Evolutionary conservation across 129 eudicot species (phyloP), one percentile per base, ranked within the genome.

Genomic region (Chrysanthemum makinoi): DNA sequence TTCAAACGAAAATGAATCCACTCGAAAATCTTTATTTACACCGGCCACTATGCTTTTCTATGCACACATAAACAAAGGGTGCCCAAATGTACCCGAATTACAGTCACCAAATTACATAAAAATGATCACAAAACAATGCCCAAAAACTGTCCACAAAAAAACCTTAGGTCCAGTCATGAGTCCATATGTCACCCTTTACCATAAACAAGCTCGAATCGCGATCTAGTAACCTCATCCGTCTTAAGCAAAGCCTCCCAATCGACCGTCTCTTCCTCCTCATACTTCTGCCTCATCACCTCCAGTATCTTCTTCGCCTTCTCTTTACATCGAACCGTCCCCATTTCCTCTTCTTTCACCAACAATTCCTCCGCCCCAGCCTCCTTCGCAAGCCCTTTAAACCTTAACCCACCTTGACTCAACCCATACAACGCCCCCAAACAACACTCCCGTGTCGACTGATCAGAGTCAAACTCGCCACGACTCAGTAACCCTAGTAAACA

Each of bases 301-400:
- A 91, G 48, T 8, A 91, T 68, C 80, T 67, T 80, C 79, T 84
- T 68, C 4, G 70, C 92, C 59, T 88, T 91, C 62, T 69, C 86
- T 64, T 66, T 82, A 0, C 79, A 77, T 15, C 85, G 68, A 43
- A 75, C 84, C 1, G 81, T 80, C 10, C 79, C 84, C 2, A 3
- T 69, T 24, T 76, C 85, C 74, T 52, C 86, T 62, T 72, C 80
- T 63, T 72, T 73, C 72, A 48, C 62, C 69, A 91, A 39, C 72
- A 84, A 72, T 51, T 82, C 85, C 81, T 86, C 95, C 22, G 95
- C 96, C 5, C 89, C 89, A 8, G 88, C 95, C 76, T 86, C 96
- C 74, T 82, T 88, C 1, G 97, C 97, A 80, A 91, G 64, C 77
- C 92, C 97, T 69, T 86, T 86, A 46, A 91, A 91, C 85, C 97